Conservation (phyloP, 2,329 filamentous ascomycete species). For the Drechmeria coniospora region DNA sequence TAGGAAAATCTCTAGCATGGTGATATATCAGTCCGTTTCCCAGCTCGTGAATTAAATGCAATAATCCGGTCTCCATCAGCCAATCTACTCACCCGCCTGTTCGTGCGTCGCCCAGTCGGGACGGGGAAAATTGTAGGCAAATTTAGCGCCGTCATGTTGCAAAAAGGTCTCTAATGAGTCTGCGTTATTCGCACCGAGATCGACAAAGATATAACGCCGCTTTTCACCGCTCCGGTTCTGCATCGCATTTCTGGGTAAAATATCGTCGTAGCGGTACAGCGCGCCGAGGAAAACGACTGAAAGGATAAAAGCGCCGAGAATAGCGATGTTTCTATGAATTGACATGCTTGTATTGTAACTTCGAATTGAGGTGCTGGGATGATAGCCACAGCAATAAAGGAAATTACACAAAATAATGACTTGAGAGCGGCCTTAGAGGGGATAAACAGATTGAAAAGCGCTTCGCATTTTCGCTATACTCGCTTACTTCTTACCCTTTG, state of each 20-base stretch:
- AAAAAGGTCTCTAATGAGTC: slow-evolving; percentile 4
- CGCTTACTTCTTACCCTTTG: too few relatives aligned
- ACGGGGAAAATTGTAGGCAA: slow-evolving; percentile 2
- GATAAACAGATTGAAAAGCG: too few relatives aligned
- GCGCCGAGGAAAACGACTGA: background rate
- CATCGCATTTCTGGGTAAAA: background rate
- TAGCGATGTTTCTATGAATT: background rate
- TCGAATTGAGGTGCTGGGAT: too few relatives aligned
- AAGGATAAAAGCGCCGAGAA: background rate
- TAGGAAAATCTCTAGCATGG: slow-evolving; percentile 4
- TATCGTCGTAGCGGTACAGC: background rate
- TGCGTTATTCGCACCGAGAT: slow-evolving; percentile 3
- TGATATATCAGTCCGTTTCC: background rate
- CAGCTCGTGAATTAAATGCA: background rate
- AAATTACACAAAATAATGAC: too few relatives aligned
- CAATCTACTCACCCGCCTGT: slow-evolving; percentile 1
- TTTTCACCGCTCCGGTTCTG: background rate
- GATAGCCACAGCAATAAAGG: too few relatives aligned
- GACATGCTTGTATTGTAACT: too few relatives aligned
- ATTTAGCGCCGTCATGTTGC: slow-evolving; percentile 1
- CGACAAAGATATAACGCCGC: slow-evolving; percentile 3
- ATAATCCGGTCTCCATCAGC: background rate
- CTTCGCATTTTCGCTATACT: too few relatives aligned
- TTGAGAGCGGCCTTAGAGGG: too few relatives aligned
- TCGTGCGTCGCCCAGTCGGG: slow-evolving; percentile 2